Percentiles rank a stretch among this genome's conserved stretches.
Conservation (phyloP, 2,329 filamentous ascomycete species). For the Cucurbitaria berberidis region DNA sequence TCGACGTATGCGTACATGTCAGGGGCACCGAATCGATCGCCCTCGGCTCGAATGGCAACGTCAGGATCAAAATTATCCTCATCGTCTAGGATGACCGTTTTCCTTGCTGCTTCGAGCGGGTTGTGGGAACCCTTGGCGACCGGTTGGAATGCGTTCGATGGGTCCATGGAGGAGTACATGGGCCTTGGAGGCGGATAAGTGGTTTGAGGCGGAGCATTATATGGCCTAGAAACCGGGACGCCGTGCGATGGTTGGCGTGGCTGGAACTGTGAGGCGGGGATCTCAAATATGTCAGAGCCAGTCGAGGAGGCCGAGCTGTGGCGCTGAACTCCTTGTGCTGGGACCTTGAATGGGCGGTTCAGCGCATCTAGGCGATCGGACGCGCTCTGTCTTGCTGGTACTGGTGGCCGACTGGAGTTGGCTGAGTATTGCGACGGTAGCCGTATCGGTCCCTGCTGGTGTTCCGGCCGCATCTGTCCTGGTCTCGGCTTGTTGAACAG, state of each 20-base stretch:
- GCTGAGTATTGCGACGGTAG: conserved; percentile 28
- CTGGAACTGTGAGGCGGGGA: conserved; percentile 43
- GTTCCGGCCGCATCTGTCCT: conserved; percentile 57
- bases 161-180: conserved; percentile 59
- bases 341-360: conserved; percentile 21
- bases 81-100: conserved; percentile 51
- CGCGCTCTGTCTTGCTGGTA: conserved; percentile 7
- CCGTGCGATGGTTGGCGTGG: conserved; percentile 32
- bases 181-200: conserved; percentile 60
- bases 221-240: conserved; percentile 57
- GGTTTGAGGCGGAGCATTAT: conserved; percentile 51
- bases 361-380: conserved; percentile 7
- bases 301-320: conserved; percentile 37
- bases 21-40: conserved; percentile 58
- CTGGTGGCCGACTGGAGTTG: conserved; percentile 6
- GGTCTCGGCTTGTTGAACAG: conserved; percentile 61
- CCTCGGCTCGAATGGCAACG: conserved; percentile 53
- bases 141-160: conserved; percentile 50
- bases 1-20: conserved; percentile 70
- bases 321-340: conserved; percentile 27
- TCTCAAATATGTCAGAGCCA: conserved; percentile 44
- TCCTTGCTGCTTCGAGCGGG: conserved; percentile 39
- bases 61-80: conserved; percentile 58
- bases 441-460: conserved; percentile 50
- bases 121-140: conserved; percentile 39